Base-by-base conservation (phyloP, 345 rosid species). In the thale cress (Arabidopsis thaliana) region DNA sequence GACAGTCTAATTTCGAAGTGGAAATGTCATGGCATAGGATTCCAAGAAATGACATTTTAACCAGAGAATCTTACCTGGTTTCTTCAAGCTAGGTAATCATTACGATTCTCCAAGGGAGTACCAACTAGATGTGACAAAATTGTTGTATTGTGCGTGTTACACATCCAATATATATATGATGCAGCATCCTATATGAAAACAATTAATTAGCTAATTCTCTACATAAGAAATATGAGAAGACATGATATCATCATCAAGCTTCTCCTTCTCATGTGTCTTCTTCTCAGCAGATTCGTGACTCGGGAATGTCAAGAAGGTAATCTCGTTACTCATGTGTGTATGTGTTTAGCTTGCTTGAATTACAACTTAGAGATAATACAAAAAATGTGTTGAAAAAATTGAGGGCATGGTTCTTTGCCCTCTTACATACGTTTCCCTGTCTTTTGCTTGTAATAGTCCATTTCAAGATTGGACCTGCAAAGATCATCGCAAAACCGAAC, bases 71-170 rank as follows among this genome's bases (percentile, higher is more conserved):
- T 74, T 67, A 49, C 59, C 12, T 46, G 12, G 34, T 74, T 74
- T 58, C 51, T 74, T 58, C 73, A 74, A 74, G 57, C 23, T 28
- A 74, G 6, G 67, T 66, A 74, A 67, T 74, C 67, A 74, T 74
- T 49, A 66, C 59, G 65, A 3, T 57, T 65, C 67, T 72, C 62
- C 16, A 32, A 62, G 34, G 62, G 52, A 62, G 52, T 66, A 74
- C 72, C 78, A 74, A 74, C 52, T 66, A 57, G 59, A 74, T 74
- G 59, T 74, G 59, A 74, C 59, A 74, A 66, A 74, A 23, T 44
- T 42, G 58, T 65, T 56, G 22, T 34, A n/a, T 42, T 10, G 1
- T 66, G 20, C 38, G 44, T 56, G 49, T 66, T 38, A 74, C 33
- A 74, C 1, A 30, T 13, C 20, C 28, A 63, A 7, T 58, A 40